Percentiles rank a stretch among this genome's conserved stretches.
These are phyloP conservation scores for Heliamphora pulchella DNA, from an alignment of 179 eudicot genomes.

Conservation along the genomic window DNA sequence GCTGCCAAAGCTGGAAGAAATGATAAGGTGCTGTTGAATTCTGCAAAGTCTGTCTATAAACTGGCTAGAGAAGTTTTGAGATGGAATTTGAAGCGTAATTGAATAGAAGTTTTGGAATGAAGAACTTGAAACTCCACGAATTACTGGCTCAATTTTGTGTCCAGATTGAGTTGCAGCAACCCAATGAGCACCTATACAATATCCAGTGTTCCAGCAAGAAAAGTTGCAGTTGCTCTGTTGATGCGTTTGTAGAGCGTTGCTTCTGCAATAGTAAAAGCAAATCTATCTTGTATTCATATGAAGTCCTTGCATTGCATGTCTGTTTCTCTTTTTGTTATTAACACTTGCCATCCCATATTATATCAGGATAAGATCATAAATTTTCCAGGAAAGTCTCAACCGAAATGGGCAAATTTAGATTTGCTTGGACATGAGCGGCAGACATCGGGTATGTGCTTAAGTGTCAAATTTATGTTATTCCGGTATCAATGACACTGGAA, in stretches of 20 bases:
- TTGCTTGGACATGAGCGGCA: no score
- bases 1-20: slow-evolving; percentile 41
- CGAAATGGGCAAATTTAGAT: not conserved
- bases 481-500: no score
- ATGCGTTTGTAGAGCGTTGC: slow-evolving; percentile 50
- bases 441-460: no score
- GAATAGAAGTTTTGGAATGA: slow-evolving; percentile 24
- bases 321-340: no score
- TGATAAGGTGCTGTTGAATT: not conserved
- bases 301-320: no score
- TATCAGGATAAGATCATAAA: no score
- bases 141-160: slow-evolving; percentile 47
- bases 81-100: slow-evolving; percentile 48
- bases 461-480: no score
- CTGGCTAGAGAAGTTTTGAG: slow-evolving; percentile 37
- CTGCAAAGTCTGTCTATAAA: not conserved
- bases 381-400: not conserved
- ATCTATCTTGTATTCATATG: no score
- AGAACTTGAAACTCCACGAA: slow-evolving; percentile 51
- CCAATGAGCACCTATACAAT: slow-evolving; percentile 57
- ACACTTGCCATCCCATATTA: no score
- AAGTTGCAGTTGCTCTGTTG: slow-evolving; percentile 57
- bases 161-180: slow-evolving; percentile 65
- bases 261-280: slow-evolving; percentile 31
- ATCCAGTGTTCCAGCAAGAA: slow-evolving; percentile 64